Percentiles rank a stretch among this genome's conserved stretches.
These are phyloP conservation scores for Fusarium subtropicale DNA, from an alignment of 2,329 filamentous ascomycete species.

Conservation along the genomic window DNA sequence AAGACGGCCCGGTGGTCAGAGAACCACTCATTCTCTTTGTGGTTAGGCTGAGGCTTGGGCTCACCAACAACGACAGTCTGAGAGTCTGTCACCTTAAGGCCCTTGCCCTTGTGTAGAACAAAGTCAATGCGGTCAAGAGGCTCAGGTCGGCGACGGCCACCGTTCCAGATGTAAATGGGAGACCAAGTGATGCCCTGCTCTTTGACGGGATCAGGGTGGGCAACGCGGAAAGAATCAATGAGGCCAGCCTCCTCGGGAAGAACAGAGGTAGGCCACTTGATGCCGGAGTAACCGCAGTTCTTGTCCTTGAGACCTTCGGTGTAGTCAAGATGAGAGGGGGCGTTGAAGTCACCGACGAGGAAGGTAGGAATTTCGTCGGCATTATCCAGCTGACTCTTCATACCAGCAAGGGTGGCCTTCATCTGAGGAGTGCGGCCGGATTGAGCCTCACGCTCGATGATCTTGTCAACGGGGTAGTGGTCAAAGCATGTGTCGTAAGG, in stretches of 20 bases:
- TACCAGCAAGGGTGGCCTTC: constrained; percentile 50
- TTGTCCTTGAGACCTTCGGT: constrained; percentile 49
- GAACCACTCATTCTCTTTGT: constrained; percentile 56
- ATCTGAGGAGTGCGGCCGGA: constrained; percentile 56
- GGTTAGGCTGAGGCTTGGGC: constrained; percentile 51
- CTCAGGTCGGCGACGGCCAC: constrained; percentile 52
- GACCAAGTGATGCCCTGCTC: constrained; percentile 56
- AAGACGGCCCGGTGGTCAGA: constrained; percentile 55
- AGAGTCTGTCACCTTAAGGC: constrained; percentile 49
- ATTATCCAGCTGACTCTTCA: constrained; percentile 49
- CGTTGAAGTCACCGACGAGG: constrained; percentile 57
- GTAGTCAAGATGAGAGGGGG: constrained; percentile 59
- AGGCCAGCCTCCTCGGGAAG: constrained; percentile 52
- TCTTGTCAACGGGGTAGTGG: constrained; percentile 49
- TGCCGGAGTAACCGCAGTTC: constrained; percentile 52
- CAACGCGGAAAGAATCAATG: constrained; percentile 55
- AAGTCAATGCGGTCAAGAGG: constrained; percentile 58
- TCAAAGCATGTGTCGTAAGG: constrained; percentile 59
- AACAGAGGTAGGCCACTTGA: constrained; percentile 56
- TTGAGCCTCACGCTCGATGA: constrained; percentile 51
- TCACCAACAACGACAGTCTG: constrained; percentile 50
- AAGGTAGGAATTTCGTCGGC: constrained; percentile 52
- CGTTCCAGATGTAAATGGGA: constrained; percentile 53
- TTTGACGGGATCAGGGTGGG: constrained; percentile 51
- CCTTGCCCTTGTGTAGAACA: constrained; percentile 54